A percentile compares a stretch with the other conserved stretches of the same genome.
phyloP scores from a whole-genome alignment of 148 eudicot genomes.

The Spergularia bocconei region DNA sequence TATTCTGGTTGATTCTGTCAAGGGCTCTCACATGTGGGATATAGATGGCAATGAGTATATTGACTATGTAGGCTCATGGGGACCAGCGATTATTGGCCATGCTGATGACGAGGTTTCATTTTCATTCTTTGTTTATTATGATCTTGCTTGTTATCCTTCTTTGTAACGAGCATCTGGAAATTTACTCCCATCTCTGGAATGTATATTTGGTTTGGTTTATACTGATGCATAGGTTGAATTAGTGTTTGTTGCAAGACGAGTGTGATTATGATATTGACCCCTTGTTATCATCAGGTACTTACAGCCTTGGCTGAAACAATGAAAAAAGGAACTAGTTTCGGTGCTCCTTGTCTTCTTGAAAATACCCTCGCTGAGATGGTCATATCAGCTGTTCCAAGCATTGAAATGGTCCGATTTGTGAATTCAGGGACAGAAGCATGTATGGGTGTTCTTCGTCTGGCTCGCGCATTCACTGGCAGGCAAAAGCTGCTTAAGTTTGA shows the following conservation, averaged over 20 bases:
- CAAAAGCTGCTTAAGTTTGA: slow-evolving; percentile 86
- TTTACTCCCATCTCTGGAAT: neutral
- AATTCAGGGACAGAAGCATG: slow-evolving; percentile 99
- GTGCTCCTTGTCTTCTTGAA: slow-evolving; percentile 97
- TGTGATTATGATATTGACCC: slow-evolving; percentile 7
- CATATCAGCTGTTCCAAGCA: slow-evolving; percentile 91
- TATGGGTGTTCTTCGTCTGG: slow-evolving; percentile 91
- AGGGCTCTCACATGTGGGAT: slow-evolving; percentile 91
- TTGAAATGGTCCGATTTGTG: slow-evolving; percentile 96
- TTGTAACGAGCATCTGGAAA: neutral
- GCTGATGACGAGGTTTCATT: slow-evolving; percentile 77
- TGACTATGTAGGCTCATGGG: slow-evolving; percentile 97
- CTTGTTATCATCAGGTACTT: slow-evolving; percentile 56
- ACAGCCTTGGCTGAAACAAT: slow-evolving; percentile 91
- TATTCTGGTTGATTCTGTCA: slow-evolving; percentile 75
- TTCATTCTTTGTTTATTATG: slow-evolving; percentile 7
- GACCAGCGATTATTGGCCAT: slow-evolving; percentile 89
- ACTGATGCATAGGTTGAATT: neutral
- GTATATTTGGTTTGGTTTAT: neutral
- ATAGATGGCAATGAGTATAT: slow-evolving; percentile 95
- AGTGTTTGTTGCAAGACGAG: neutral
- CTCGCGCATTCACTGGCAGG: slow-evolving; percentile 84
- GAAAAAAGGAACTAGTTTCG: slow-evolving; percentile 98
- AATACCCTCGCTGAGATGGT: slow-evolving; percentile 88
- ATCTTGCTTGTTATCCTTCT: neutral